Conservation (phyloP, 169 alveolate genomes). For the Cryptosporidium ryanae region DNA sequence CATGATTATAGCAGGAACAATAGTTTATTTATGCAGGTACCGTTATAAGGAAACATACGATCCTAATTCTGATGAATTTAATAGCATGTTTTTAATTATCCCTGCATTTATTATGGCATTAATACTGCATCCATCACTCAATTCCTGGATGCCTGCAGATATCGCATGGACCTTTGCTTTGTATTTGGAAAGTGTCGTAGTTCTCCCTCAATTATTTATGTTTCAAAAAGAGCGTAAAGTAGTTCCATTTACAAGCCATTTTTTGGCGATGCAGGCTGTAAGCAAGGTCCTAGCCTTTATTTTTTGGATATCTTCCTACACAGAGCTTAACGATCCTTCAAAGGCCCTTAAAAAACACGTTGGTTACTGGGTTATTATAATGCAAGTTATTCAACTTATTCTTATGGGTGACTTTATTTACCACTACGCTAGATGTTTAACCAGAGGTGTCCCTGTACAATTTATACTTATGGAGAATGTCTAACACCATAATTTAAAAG, state of each 20-base stretch:
- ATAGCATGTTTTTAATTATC: slow-evolving; percentile 82
- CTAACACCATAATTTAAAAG: slow-evolving; percentile 15
- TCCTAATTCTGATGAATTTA: slow-evolving; percentile 84
- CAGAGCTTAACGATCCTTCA: slow-evolving; percentile 86
- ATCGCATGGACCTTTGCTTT: slow-evolving; percentile 93
- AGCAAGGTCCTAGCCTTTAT: slow-evolving; percentile 89
- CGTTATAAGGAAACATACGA: slow-evolving; percentile 87
- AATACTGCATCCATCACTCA: slow-evolving; percentile 91
- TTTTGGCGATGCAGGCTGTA: slow-evolving; percentile 93
- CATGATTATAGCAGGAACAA: slow-evolving; percentile 83
- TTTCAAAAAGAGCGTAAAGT: slow-evolving; percentile 91
- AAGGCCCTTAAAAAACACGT: slow-evolving; percentile 86
- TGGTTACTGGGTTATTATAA: slow-evolving; percentile 89
- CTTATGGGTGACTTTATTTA: slow-evolving; percentile 91
- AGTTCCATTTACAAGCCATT: slow-evolving; percentile 91
- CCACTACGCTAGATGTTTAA: slow-evolving; percentile 88
- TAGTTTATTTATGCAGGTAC: slow-evolving; percentile 86
- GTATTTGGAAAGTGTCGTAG: slow-evolving; percentile 91
- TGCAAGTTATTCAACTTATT: slow-evolving; percentile 88
- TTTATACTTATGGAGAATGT: slow-evolving; percentile 86
- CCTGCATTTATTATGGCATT: slow-evolving; percentile 89
- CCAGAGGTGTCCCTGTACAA: slow-evolving; percentile 87
- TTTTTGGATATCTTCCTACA: slow-evolving; percentile 91
- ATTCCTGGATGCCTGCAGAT: slow-evolving; percentile 89
- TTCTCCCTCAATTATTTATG: slow-evolving; percentile 91